phyloP scores from a whole-genome alignment of 148 eudicot species.

The Pharnaceum exiguum region DNA sequence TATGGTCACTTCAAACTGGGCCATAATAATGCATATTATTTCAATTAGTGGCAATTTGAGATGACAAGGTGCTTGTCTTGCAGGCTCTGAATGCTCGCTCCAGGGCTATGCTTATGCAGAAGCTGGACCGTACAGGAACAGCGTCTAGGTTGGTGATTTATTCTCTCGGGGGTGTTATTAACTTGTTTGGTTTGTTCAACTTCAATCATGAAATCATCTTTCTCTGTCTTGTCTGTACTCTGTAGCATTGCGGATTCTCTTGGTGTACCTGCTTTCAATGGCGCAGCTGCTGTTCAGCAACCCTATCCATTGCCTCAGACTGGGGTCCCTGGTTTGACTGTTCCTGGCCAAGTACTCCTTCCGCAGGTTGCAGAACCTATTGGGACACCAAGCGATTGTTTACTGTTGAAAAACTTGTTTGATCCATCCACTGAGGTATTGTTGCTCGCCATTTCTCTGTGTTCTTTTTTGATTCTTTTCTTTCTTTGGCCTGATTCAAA shows the following conservation, averaged over 20 bases:
- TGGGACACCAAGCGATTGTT: slow-evolving; percentile 85
- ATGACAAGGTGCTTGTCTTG: slow-evolving; percentile 11
- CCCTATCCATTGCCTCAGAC: slow-evolving; percentile 43
- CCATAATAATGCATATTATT: neutral
- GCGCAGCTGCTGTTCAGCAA: slow-evolving; percentile 57
- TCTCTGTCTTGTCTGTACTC: neutral
- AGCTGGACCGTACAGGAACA: slow-evolving; percentile 85
- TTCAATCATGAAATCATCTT: neutral
- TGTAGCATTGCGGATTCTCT: slow-evolving; percentile 63
- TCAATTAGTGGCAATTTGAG: neutral
- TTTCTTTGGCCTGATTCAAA: neutral
- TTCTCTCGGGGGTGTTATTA: neutral
- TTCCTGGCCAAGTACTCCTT: slow-evolving; percentile 52
- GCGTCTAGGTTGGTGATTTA: slow-evolving; percentile 62
- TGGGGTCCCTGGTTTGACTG: slow-evolving; percentile 37
- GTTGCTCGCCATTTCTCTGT: neutral
- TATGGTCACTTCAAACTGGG: too few relatives aligned
- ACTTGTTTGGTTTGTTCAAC: neutral
- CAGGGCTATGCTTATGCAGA: slow-evolving; percentile 88
- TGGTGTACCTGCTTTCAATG: slow-evolving; percentile 61
- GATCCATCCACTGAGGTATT: slow-evolving; percentile 88
- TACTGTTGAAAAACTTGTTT: slow-evolving; percentile 87
- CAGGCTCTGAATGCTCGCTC: slow-evolving; percentile 96
- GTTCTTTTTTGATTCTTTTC: neutral
- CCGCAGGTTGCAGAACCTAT: slow-evolving; percentile 59